Percentiles rank a stretch among this genome's conserved stretches.
phyloP scores from a whole-genome alignment of 2,329 filamentous ascomycete species.

The Epichloe gansuensis region DNA sequence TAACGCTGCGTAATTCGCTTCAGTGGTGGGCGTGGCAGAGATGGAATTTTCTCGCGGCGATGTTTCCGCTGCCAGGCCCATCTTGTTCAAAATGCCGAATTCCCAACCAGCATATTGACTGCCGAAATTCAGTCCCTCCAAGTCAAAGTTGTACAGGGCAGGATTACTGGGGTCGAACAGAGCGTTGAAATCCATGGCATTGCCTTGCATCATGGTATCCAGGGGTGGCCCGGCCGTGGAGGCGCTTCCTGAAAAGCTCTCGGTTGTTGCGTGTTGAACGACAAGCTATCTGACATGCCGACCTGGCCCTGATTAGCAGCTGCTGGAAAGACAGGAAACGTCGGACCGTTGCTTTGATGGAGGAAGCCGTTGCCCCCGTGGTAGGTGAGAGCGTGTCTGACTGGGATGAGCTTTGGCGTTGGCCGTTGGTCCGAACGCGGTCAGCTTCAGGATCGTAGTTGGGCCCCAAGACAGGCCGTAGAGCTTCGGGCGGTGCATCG shows the following conservation, averaged over 20 bases:
- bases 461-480: conserved; percentile 72
- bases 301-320: conserved; percentile 33
- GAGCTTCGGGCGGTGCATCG: conserved; percentile 80
- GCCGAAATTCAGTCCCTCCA: conserved; percentile 78
- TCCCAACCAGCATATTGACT: conserved; percentile 94
- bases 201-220: conserved; percentile 37
- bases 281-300: conserved; percentile 34
- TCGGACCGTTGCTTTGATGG: conserved; percentile 31
- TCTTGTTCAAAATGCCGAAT: conserved; percentile 91
- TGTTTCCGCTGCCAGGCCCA: conserved; percentile 67
- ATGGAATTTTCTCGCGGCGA: conserved; percentile 53
- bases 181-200: conserved; percentile 40
- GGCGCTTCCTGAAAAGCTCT: conserved; percentile 50
- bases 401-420: conserved; percentile 35
- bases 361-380: conserved; percentile 34
- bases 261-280: conserved; percentile 56
- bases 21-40: conserved; percentile 27
- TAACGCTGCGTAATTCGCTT: conserved; percentile 30
- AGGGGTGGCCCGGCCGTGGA: conserved; percentile 36
- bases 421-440: conserved; percentile 32
- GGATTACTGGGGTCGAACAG: conserved; percentile 89
- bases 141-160: conserved; percentile 88
- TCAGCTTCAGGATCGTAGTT: conserved; percentile 50
- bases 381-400: conserved; percentile 30
- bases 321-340: conserved; percentile 39